Evolutionary conservation across 495 filamentous ascomycete genomes (phyloP).

Genomic region (Pyrenula aspistea): DNA sequence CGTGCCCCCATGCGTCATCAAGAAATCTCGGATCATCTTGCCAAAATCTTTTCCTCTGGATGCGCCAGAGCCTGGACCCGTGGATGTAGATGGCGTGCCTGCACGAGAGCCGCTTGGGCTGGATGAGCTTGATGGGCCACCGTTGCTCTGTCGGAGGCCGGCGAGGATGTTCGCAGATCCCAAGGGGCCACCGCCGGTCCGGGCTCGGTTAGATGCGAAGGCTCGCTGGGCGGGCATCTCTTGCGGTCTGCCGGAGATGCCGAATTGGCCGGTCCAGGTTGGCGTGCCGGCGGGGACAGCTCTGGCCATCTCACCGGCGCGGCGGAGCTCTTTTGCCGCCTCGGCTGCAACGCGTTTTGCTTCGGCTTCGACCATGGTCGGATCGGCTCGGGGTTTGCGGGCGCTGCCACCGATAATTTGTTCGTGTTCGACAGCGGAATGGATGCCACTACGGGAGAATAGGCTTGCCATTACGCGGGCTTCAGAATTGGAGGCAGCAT

Average conservation of each 20-base stretch:
- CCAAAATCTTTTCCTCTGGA: slow-evolving; percentile 44
- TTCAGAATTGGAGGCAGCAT: slow-evolving; percentile 33
- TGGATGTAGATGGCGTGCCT: slow-evolving; percentile 15
- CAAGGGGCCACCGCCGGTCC: slow-evolving; percentile 24
- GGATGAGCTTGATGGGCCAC: slow-evolving; percentile 1
- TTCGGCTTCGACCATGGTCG: slow-evolving; percentile 64
- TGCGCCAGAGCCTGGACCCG: slow-evolving; percentile 19
- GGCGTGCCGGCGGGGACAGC: slow-evolving; percentile 68
- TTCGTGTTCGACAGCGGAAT: slow-evolving; percentile 80
- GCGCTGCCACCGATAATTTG: slow-evolving; percentile 60
- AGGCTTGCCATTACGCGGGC: slow-evolving; percentile 75
- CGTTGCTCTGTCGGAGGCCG: slow-evolving; percentile 23
- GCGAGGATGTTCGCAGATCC: slow-evolving; percentile 47
- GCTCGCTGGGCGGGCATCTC: slow-evolving; percentile 23
- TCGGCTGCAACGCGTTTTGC: slow-evolving; percentile 66
- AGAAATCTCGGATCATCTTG: slow-evolving; percentile 61
- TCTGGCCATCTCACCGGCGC: slow-evolving; percentile 58
- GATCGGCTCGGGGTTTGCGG: slow-evolving; percentile 50
- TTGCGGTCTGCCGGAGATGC: slow-evolving; percentile 51
- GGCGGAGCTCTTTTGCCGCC: slow-evolving; percentile 61
- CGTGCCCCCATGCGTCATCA: slow-evolving; percentile 55
- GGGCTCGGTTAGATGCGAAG: slow-evolving; percentile 7
- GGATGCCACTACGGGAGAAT: slow-evolving; percentile 72
- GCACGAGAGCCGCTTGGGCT: slow-evolving; percentile 11
- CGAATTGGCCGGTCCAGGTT: slow-evolving; percentile 85